Evolutionary conservation across 345 rosid genomes (phyloP).

Genomic region (Salix caprea): DNA sequence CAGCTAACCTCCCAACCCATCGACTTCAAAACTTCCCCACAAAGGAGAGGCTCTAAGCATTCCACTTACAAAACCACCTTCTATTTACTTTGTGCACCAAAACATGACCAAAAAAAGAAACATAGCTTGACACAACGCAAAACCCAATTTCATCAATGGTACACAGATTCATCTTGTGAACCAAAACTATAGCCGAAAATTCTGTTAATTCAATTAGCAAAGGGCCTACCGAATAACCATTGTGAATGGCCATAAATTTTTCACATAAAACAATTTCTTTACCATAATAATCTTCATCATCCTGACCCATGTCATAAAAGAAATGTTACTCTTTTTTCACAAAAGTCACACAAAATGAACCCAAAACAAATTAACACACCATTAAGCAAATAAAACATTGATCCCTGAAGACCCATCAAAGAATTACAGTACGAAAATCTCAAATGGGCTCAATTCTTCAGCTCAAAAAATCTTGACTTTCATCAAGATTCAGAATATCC

Average conservation of each 20-base stretch:
- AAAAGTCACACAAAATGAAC: background rate
- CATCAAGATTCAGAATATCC: too few relatives aligned
- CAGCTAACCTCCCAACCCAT: background rate
- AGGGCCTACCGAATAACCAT: background rate
- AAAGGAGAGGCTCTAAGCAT: background rate
- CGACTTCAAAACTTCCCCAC: background rate
- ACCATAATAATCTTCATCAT: background rate
- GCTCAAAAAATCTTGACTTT: background rate
- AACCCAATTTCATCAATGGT: background rate
- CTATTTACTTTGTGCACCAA: background rate
- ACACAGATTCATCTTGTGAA: too few relatives aligned
- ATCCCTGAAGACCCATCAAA: background rate
- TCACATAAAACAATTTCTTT: background rate
- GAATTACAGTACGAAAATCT: background rate
- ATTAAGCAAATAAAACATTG: background rate
- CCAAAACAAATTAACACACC: background rate
- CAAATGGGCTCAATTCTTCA: background rate
- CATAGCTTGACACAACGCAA: background rate
- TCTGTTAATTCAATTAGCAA: background rate
- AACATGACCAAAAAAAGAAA: background rate
- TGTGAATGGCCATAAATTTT: background rate
- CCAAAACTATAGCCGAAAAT: background rate
- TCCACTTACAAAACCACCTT: background rate
- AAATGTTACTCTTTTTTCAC: too few relatives aligned
- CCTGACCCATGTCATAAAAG: background rate